These are phyloP conservation scores for Macrolepiota fuliginosa DNA, from an alignment of 768 basidiomycete species.

Conservation along the genomic window DNA sequence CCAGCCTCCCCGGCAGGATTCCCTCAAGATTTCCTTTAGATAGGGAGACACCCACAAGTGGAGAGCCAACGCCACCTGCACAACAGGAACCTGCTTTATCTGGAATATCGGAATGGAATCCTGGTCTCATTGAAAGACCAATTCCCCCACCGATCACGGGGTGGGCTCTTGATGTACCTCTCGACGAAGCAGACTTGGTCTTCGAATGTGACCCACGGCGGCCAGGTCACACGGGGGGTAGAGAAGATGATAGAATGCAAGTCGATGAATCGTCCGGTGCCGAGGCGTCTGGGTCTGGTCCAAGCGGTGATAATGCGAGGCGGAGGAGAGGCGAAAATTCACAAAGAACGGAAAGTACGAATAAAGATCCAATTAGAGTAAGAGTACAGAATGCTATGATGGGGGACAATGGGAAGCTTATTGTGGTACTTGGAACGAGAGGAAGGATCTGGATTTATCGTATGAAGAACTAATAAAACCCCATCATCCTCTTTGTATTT, in stretches of 20 bases:
- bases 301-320: background rate
- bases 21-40: constrained; percentile 11
- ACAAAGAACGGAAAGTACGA: background rate
- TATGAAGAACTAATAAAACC: constrained; percentile 4
- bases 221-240: background rate
- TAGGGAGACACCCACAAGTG: background rate
- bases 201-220: background rate
- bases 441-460: constrained; percentile 43
- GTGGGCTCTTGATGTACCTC: constrained; percentile 9
- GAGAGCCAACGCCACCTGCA: background rate
- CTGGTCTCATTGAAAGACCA: constrained; percentile 7
- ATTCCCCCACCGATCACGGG: constrained; percentile 1
- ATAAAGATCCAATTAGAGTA: constrained; percentile 17
- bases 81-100: background rate
- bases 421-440: constrained; percentile 38
- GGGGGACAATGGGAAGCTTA: constrained; percentile 37
- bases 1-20: background rate
- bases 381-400: constrained; percentile 40
- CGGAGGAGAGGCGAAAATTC: constrained; percentile 17
- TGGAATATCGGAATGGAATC: background rate
- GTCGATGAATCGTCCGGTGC: background rate
- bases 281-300: background rate
- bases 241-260: background rate
- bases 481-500: background rate
- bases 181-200: background rate